Conservation (phyloP, 2,329 filamentous ascomycete species). For the Scleromitrula shiraiana region DNA sequence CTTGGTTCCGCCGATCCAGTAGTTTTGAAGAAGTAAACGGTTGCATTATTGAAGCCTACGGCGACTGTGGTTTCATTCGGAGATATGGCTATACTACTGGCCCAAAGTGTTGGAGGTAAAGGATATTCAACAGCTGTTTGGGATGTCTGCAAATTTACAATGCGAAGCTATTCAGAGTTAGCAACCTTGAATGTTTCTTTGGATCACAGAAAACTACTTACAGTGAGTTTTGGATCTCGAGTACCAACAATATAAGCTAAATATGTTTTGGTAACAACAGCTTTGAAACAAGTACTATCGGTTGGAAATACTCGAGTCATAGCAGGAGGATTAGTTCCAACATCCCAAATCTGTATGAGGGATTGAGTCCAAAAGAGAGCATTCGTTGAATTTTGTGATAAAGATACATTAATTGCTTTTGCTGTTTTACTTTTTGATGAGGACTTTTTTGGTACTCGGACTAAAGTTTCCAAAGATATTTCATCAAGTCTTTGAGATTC, state of each 20-base stretch:
- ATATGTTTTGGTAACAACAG: constrained; percentile 31
- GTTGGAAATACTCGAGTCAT: constrained; percentile 30
- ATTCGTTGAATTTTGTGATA: constrained; percentile 34
- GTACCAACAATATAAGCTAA: constrained; percentile 35
- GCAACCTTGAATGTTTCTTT: not conserved
- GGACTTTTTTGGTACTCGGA: constrained; percentile 24
- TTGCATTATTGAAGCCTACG: constrained; percentile 34
- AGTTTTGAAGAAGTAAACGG: constrained; percentile 35
- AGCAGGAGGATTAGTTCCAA: constrained; percentile 31
- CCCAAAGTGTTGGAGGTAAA: constrained; percentile 34
- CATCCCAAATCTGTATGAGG: constrained; percentile 34
- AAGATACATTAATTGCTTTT: constrained; percentile 31
- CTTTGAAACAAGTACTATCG: constrained; percentile 34
- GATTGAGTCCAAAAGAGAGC: constrained; percentile 35
- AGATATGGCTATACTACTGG: constrained; percentile 34
- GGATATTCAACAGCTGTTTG: constrained; percentile 32
- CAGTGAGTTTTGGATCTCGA: constrained; percentile 35
- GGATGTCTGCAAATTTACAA: constrained; percentile 32
- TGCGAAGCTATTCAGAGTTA: constrained; percentile 28
- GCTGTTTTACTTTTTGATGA: constrained; percentile 25
- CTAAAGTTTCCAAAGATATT: constrained; percentile 31
- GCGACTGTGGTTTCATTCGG: constrained; percentile 35
- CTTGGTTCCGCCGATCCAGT: constrained; percentile 29
- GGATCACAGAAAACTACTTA: constrained; percentile 20
- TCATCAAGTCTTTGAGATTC: constrained; percentile 33